Evolutionary conservation across 345 rosid genomes (phyloP).

Genomic region (rapeseed (Brassica napus)): DNA sequence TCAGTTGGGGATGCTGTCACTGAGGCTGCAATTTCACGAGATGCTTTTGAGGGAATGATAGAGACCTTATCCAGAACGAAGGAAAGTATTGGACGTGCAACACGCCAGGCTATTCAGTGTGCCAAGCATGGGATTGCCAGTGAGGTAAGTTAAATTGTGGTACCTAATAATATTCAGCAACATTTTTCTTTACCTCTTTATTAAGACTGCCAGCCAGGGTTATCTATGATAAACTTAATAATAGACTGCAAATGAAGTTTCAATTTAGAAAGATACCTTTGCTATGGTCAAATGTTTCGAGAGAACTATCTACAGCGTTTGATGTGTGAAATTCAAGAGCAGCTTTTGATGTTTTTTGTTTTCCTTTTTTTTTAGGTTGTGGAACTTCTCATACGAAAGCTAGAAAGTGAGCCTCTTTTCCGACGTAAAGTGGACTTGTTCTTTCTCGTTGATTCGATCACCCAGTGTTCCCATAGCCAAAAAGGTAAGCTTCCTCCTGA

Average conservation of each 20-base stretch:
- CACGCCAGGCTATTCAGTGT: constrained; percentile 94
- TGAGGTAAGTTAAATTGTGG: constrained; percentile 58
- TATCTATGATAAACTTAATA: background rate
- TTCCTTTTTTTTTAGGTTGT: constrained; percentile 63
- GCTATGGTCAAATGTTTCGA: constrained; percentile 13
- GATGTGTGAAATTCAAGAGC: background rate
- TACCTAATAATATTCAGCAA: constrained; percentile 1
- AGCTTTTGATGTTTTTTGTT: background rate
- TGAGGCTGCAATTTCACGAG: constrained; percentile 95
- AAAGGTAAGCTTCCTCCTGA: constrained; percentile 52
- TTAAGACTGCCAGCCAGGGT: constrained; percentile 11
- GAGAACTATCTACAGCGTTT: constrained; percentile 17
- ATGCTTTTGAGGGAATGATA: constrained; percentile 98
- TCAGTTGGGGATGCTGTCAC: constrained; percentile 72
- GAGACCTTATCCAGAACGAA: constrained; percentile 96
- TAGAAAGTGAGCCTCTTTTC: constrained; percentile 82
- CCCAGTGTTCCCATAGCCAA: constrained; percentile 88
- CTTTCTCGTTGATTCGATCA: constrained; percentile 95
- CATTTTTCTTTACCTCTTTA: constrained; percentile 7
- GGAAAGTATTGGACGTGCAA: constrained; percentile 97
- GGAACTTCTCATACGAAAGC: constrained; percentile 81
- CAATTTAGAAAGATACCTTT: constrained; percentile 5
- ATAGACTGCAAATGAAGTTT: constrained; percentile 20
- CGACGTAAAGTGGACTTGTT: constrained; percentile 87
- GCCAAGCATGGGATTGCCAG: constrained; percentile 91